Conservation (phyloP, 805 yeast genomes). For the Candida jianshihensis region DNA sequence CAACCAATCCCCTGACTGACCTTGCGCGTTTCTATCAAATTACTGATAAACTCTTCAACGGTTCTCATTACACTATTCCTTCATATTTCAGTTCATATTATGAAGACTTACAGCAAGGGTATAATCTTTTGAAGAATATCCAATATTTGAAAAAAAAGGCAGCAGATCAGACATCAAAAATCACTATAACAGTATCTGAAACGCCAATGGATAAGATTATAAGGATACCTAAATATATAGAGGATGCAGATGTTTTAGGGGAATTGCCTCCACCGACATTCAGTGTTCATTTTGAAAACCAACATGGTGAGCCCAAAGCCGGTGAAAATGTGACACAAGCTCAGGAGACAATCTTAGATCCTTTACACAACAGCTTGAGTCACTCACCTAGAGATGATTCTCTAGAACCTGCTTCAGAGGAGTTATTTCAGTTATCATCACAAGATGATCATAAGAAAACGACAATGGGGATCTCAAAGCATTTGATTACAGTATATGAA, state of each 20-base stretch:
- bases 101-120: constrained; percentile 15
- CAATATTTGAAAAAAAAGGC: constrained; percentile 1
- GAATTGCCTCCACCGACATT: constrained; percentile 21
- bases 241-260: constrained; percentile 10
- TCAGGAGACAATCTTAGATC: too few relatives aligned
- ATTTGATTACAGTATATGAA: constrained; percentile 29
- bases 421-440: constrained; percentile 1
- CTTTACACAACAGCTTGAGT: background rate
- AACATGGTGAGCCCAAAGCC: constrained; percentile 1
- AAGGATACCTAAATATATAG: constrained; percentile 15
- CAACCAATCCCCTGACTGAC: too few relatives aligned
- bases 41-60: constrained; percentile 1
- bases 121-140: constrained; percentile 12
- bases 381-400: background rate
- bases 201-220: constrained; percentile 21
- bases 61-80: constrained; percentile 14
- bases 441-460: constrained; percentile 2
- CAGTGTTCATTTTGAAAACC: constrained; percentile 14
- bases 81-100: constrained; percentile 12
- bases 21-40: background rate
- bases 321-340: too few relatives aligned
- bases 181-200: constrained; percentile 12
- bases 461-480: constrained; percentile 12
- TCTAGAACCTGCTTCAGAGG: background rate
- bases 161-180: constrained; percentile 3